Evolutionary conservation across 2,329 filamentous ascomycete genomes (phyloP), one percentile per base, ranked within the genome.

Genomic region (Moelleriella libera): DNA sequence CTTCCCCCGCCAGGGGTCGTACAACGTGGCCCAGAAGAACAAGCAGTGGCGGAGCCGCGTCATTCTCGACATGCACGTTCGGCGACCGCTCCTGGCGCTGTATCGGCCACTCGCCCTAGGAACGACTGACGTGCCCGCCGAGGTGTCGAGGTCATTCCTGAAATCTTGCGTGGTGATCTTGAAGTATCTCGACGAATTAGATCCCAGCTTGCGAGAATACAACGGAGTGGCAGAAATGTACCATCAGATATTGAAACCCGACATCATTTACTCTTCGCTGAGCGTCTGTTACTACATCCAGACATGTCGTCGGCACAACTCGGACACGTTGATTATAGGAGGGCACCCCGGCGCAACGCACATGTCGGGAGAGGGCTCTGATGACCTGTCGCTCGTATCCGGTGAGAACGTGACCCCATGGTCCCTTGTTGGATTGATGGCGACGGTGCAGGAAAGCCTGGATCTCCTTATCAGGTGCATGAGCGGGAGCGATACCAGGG

Each of bases 21-120:
- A 67, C 7, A 67, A 67, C 49, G 64, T 66, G 43, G 58, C 64
- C 1, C 64, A 71, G 46, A 68, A 67, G 52, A 73, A 68, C 54
- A 71, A 69, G 52, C 67, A 71, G 52, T 78, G 73, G 74, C 60
- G 72, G 46, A 69, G 67, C 45, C 64, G 70, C 6, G 69, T 72
- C 2, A 62, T 74, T 28, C 63, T 76, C 34, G 74, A 76, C 55
- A 73, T 75, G 67, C 72, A 76, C 49, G 67, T 74, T 7, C 69
- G 74, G 6, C 66, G 72, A 2, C 71, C 74, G 1, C 57, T 78
- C 43, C 55, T 78, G 14, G 69, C 70, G 1, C 61, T 78, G 5
- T 78, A 78, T 57, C 67, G 74, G 1, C 74, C 74, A 2, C 72
- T 77, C 53, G 74, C 72, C 5, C 61, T 78, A 51, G 71, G 72